Conservation (phyloP, 768 basidiomycete genomes). For the Boletus sp. region DNA sequence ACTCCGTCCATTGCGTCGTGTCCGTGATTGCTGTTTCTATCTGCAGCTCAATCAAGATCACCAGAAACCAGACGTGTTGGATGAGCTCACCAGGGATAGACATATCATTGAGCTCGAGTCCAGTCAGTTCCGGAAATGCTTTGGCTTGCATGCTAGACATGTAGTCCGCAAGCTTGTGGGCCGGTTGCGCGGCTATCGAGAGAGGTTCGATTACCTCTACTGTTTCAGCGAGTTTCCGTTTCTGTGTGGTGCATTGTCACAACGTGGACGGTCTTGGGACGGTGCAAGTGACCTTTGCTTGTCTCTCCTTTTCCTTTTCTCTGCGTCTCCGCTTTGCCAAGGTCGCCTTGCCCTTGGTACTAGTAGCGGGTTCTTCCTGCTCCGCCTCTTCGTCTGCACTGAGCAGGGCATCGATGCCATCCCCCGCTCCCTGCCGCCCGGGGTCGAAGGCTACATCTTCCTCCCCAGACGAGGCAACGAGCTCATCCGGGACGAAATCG, state of each 20-base stretch:
- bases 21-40: constrained; percentile 73
- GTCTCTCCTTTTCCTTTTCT: constrained; percentile 72
- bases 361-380: constrained; percentile 27
- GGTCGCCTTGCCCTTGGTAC: constrained; percentile 17
- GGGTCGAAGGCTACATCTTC: constrained; percentile 38
- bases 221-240: constrained; percentile 57
- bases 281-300: constrained; percentile 54
- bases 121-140: constrained; percentile 64
- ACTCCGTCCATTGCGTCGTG: constrained; percentile 69
- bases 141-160: constrained; percentile 66
- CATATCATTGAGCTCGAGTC: constrained; percentile 78
- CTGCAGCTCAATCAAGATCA: constrained; percentile 50
- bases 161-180: constrained; percentile 59
- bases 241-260: constrained; percentile 40
- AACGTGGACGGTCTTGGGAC: background rate
- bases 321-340: constrained; percentile 66
- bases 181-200: constrained; percentile 57
- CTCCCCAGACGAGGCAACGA: constrained; percentile 61
- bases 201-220: constrained; percentile 35
- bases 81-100: constrained; percentile 66
- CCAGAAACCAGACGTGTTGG: constrained; percentile 7
- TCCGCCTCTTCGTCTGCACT: constrained; percentile 46
- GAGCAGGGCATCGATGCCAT: constrained; percentile 40
- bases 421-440: constrained; percentile 27
- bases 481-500: constrained; percentile 71